Conservation (phyloP, 805 yeast species). For the Hermanozyma aechmeae region DNA sequence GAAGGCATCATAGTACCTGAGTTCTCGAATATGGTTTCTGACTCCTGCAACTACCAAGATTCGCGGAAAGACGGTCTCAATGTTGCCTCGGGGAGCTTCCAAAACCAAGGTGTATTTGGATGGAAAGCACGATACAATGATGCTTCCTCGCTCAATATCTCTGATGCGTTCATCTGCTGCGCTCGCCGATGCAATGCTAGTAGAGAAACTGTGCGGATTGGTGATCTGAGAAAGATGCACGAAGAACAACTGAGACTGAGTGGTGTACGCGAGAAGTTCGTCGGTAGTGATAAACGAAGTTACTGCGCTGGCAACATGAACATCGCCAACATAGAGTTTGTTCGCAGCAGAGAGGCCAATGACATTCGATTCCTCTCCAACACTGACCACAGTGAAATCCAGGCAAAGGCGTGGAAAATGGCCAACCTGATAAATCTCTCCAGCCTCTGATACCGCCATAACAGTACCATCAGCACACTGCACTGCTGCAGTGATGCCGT, state of each 20-base stretch:
- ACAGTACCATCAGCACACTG: slow-evolving; percentile 61
- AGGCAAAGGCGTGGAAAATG: slow-evolving; percentile 67
- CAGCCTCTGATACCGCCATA: slow-evolving; percentile 24
- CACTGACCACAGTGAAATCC: slow-evolving; percentile 24
- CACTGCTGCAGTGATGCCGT: slow-evolving; percentile 41
- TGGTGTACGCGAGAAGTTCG: slow-evolving; percentile 68
- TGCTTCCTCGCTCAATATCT: slow-evolving; percentile 83
- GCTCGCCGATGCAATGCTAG: slow-evolving; percentile 11
- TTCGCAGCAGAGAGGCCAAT: slow-evolving; percentile 77
- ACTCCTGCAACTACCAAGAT: slow-evolving; percentile 84
- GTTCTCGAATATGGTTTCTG: slow-evolving; percentile 52
- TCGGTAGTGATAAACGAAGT: slow-evolving; percentile 75
- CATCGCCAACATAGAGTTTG: slow-evolving; percentile 55
- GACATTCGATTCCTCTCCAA: slow-evolving; percentile 22
- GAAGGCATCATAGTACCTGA: slow-evolving; percentile 66
- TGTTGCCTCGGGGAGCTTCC: slow-evolving; percentile 93
- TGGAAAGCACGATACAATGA: slow-evolving; percentile 75
- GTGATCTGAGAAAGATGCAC: slow-evolving; percentile 45
- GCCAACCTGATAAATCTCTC: slow-evolving; percentile 24
- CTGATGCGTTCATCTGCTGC: slow-evolving; percentile 73
- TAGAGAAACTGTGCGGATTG: slow-evolving; percentile 21
- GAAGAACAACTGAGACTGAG: slow-evolving; percentile 76
- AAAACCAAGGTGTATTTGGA: slow-evolving; percentile 72
- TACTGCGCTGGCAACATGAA: slow-evolving; percentile 58
- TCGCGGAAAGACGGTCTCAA: slow-evolving; percentile 90